Base-by-base conservation (phyloP, 108 stramenopile species). In the Heterococcus sp. region DNA sequence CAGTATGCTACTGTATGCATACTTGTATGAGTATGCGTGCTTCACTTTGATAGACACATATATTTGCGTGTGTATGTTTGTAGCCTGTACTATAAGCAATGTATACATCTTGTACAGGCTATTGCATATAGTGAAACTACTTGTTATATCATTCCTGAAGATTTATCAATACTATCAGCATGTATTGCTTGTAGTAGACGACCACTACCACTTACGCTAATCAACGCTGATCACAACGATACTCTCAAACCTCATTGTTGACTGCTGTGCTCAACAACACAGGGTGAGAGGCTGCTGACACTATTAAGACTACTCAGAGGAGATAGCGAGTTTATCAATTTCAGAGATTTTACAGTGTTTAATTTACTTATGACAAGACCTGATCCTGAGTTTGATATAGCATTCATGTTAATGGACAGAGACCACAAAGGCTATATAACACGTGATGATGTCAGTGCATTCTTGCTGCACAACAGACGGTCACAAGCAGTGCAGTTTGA, bases 361-460 rank as follows among this genome's bases (percentile, higher is more conserved):
- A 81, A 87, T 58, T 38, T 87, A 38, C 71, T 91, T 46, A 91
- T 91, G 86, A 66, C 87, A 2, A 68, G 88, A 8, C 88, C 89
- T 4, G 90, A 91, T 65, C 89, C 90, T 2, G 87, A 90, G 70
- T 81, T 87, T 0, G 90, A 90, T 65, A 88, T 90, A 66, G 87
- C 87, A 0, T 90, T 90, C 71, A 35, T 90, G 0, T 66, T 90
- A 3, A 82, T 90, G 69, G 46, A 58, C 46, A 58, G 46, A 71
- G 32, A 35, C 35, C 71, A 32, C 35, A 8, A 37, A 26, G 5
- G 34, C 35, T 30, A 5, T 26, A 14, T 5, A n/a, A 5, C 34
- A 37, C 35, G 4, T 38, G 46, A 58, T 21, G 46, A 58, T 21
- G 46, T 58, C 14, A 58, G 27, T 21, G 35, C 68, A 8, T 32